Base-by-base conservation (phyloP, 1,284 basidiomycete species). In the Cryptococcus sp. region DNA sequence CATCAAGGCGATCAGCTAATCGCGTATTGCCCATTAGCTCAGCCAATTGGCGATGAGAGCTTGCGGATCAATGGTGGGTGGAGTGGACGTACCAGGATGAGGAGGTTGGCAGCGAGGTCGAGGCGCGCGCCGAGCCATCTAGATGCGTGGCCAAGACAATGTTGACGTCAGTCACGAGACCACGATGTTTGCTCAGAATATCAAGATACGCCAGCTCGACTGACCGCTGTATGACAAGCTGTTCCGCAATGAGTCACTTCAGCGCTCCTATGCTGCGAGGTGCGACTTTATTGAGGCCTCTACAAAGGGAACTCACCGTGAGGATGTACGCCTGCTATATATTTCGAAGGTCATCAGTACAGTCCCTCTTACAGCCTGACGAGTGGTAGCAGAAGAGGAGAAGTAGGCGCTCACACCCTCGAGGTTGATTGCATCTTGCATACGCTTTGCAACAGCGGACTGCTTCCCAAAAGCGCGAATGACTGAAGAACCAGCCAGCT, bases 81-180 rank as follows among this genome's bases (percentile, higher is more conserved):
- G 5, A 35, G 31, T 35, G 31, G 5, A 54, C 64, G 40, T 48
- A 68, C 67, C 25, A 69, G 44, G 16, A 69, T 57, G 15, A 70
- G 54, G 5, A 65, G 50, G 22, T 66, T 65, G 19, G 69, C 67
- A 2, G 71, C 59, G 25, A 73, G 54, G 20, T 74, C 70, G 0
- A 76, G 68, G 10, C 75, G 60, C 16, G 76, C 64, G 16, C 65
- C 64, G 4, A 74, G 66, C 74, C 74, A 76, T 61, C 70, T 65
- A 48, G 16, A 49, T 53, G n/a, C 56, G 50, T 48, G 49, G 39
- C 25, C 15, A 47, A 38, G 46, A 23, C 50, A 6, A 25, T 39
- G 3, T 17, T 13, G 4, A 16, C 19, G 38, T 44, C 39, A 20
- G 19, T 6, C 16, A 50, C 23, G 41, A 15, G 25, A 54, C 22